Conservation (phyloP, 2,329 filamentous ascomycete species). For the Gyromitra esculenta region DNA sequence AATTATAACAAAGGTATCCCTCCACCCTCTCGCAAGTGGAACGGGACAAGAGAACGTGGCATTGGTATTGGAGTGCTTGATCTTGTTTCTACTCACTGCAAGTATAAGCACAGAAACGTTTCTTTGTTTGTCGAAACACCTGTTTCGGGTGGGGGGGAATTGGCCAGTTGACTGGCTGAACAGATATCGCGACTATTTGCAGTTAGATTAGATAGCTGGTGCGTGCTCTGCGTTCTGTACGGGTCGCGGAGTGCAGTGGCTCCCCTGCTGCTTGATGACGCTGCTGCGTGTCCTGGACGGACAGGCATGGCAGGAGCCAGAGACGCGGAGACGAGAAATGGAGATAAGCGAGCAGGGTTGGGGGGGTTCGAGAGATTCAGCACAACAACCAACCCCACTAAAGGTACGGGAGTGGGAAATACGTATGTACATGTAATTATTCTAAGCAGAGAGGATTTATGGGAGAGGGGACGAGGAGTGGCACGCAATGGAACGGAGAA, state of each 20-base stretch:
- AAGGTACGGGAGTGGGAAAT: not conserved
- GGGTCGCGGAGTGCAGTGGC: conserved; percentile 30
- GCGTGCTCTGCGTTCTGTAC: conserved; percentile 16
- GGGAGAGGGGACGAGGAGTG: not conserved
- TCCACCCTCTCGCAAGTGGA: not conserved
- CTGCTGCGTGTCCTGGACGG: conserved; percentile 16
- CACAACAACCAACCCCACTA: conserved; percentile 9
- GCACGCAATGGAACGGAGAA: not conserved
- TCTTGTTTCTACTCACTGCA: conserved; percentile 17
- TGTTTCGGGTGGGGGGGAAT: conserved; percentile 7
- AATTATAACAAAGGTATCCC: conserved; percentile 4
- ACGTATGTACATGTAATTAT: not conserved
- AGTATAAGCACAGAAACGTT: not conserved
- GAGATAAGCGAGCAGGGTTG: conserved; percentile 38
- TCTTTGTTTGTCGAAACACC: conserved; percentile 5
- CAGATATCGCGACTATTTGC: conserved; percentile 23
- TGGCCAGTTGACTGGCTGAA: not conserved
- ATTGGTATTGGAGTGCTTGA: not conserved
- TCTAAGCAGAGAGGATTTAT: not conserved
- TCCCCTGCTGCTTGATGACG: conserved; percentile 41
- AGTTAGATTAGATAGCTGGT: conserved; percentile 25
- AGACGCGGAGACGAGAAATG: conserved; percentile 44
- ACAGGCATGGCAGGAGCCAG: conserved; percentile 13
- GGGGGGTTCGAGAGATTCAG: conserved; percentile 16
- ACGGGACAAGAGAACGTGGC: not conserved